Evolutionary conservation across 2,329 filamentous ascomycete genomes (phyloP).

Genomic region (Neoscytalidium dimidiatum): DNA sequence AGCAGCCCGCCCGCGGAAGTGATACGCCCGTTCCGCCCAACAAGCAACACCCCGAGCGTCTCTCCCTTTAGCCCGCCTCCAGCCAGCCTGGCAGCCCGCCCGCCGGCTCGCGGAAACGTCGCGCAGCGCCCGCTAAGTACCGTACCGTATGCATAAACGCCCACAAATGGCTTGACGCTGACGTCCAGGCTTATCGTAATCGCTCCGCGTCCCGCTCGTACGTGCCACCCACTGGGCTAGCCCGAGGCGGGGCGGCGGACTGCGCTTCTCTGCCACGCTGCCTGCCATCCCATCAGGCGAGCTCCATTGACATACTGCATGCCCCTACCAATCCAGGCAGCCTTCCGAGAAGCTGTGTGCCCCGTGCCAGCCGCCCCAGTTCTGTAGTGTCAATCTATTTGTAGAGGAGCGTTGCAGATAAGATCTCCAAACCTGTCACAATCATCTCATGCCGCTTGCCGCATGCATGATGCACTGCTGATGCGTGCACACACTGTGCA

Average conservation of each 20-base stretch:
- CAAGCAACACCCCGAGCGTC: background rate
- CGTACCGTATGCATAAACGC: background rate
- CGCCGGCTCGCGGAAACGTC: background rate
- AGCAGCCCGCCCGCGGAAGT: background rate
- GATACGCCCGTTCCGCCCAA: constrained; percentile 11
- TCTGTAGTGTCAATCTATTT: constrained; percentile 8
- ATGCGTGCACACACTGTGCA: constrained; percentile 5
- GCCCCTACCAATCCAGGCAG: background rate
- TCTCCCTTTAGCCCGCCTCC: background rate
- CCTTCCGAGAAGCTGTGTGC: background rate
- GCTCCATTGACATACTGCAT: too few relatives aligned
- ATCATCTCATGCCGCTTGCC: background rate
- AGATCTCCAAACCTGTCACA: background rate
- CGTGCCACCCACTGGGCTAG: background rate
- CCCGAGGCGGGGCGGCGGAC: background rate
- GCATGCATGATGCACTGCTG: constrained; percentile 9
- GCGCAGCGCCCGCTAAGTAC: background rate
- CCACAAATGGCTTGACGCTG: background rate
- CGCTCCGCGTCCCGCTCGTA: background rate
- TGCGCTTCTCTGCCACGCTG: too few relatives aligned
- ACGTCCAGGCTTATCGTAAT: background rate
- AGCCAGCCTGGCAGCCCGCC: background rate
- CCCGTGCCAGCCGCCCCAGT: background rate
- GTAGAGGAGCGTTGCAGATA: constrained; percentile 7
- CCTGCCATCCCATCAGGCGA: too few relatives aligned